Evolutionary conservation across 2,329 filamentous ascomycete species (phyloP).

Genomic region (Colletotrichum neosansevieriae): DNA sequence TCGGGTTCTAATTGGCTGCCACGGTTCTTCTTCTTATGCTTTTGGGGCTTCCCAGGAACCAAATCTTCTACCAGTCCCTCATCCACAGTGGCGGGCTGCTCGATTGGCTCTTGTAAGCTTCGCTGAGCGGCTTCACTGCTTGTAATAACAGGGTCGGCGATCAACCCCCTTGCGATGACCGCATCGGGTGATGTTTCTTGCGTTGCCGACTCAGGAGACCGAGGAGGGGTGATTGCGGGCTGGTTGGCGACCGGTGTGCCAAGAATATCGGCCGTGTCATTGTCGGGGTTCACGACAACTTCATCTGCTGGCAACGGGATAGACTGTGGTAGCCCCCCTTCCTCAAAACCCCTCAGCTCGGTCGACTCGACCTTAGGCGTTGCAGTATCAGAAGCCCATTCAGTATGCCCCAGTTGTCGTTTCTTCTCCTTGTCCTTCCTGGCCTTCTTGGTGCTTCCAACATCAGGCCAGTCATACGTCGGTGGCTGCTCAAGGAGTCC

Average conservation of each 20-base stretch:
- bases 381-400: not conserved
- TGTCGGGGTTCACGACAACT: too few relatives aligned
- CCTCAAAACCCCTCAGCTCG: not conserved
- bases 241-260: too few relatives aligned
- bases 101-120: not conserved
- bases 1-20: conserved; percentile 19
- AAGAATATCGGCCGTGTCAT: too few relatives aligned
- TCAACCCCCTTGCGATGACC: not conserved
- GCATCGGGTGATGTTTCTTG: not conserved
- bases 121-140: not conserved
- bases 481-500: not conserved
- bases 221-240: not conserved
- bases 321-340: too few relatives aligned
- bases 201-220: not conserved
- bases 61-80: conserved; percentile 22
- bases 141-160: not conserved
- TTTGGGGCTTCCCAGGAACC: conserved; percentile 47
- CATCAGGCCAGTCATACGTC: conserved; percentile 11
- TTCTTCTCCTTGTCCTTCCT: conserved; percentile 54
- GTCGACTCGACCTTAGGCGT: not conserved
- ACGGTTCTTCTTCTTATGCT: conserved; percentile 48
- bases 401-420: conserved; percentile 19
- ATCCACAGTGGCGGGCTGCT: conserved; percentile 7
- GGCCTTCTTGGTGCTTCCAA: conserved; percentile 43
- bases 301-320: too few relatives aligned